phyloP scores from a whole-genome alignment of 2,329 filamentous ascomycete species.

The Mycosphaerella arachidis region DNA sequence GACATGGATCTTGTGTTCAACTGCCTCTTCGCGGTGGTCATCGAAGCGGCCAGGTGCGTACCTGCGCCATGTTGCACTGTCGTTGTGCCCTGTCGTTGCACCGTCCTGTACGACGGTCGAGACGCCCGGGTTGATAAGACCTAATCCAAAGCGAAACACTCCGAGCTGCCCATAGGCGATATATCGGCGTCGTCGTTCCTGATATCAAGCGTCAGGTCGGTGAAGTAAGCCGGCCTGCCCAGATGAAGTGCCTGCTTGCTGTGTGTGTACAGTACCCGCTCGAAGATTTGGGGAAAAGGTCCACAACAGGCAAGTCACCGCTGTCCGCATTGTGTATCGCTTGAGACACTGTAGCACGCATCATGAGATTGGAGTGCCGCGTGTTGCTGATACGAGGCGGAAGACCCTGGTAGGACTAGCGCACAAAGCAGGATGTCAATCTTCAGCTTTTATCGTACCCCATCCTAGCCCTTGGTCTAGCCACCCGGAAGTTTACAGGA shows the following conservation, averaged over 20 bases:
- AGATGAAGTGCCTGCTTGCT: neutral
- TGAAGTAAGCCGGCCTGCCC: neutral
- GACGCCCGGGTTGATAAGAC: neutral
- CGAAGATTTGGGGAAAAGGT: neutral
- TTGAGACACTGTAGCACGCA: too few relatives aligned
- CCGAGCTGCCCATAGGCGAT: neutral
- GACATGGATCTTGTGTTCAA: neutral
- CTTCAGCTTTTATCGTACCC: too few relatives aligned
- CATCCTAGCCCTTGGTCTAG: too few relatives aligned
- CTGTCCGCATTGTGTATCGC: neutral
- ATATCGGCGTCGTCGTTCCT: neutral
- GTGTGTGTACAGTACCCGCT: neutral
- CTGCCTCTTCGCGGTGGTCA: neutral
- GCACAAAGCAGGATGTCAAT: too few relatives aligned
- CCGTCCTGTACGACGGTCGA: neutral
- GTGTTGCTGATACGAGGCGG: too few relatives aligned
- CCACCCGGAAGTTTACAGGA: too few relatives aligned
- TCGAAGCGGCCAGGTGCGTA: neutral
- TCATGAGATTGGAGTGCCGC: too few relatives aligned
- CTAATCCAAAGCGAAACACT: neutral
- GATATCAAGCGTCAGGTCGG: neutral
- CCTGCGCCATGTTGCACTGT: too few relatives aligned
- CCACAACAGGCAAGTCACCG: neutral
- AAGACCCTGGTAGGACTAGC: too few relatives aligned
- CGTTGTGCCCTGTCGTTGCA: too few relatives aligned